Conservation (phyloP, 1,139 yeast species). For the Dujonia santamariae region DNA sequence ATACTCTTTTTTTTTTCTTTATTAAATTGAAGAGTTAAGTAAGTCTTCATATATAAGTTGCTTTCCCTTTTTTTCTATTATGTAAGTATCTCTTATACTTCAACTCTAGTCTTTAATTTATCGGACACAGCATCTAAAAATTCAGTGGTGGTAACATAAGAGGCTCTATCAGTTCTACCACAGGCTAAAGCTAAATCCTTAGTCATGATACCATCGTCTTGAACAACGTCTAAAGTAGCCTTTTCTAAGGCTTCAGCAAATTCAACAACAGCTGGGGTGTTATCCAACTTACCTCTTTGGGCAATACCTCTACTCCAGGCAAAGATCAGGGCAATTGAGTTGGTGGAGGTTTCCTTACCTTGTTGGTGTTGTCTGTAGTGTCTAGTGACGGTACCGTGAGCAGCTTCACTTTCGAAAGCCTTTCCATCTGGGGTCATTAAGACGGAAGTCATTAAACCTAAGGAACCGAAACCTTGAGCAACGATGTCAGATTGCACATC, state of each 20-base stretch:
- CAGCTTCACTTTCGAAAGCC: constrained; percentile 81
- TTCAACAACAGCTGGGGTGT: constrained; percentile 64
- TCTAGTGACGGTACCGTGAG: constrained; percentile 86
- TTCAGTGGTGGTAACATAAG: constrained; percentile 74
- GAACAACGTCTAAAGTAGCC: constrained; percentile 71
- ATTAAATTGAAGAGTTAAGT: too few relatives aligned
- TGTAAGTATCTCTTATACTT: constrained; percentile 11
- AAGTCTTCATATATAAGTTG: too few relatives aligned
- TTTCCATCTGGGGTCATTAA: constrained; percentile 85
- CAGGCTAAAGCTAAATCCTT: constrained; percentile 77
- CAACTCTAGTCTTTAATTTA: constrained; percentile 27
- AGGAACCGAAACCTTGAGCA: constrained; percentile 83
- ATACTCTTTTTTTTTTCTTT: neutral
- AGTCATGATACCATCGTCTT: constrained; percentile 73
- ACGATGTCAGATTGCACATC: constrained; percentile 84
- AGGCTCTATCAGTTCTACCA: constrained; percentile 61
- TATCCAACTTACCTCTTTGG: constrained; percentile 76
- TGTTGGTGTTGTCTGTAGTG: constrained; percentile 82
- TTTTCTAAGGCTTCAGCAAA: constrained; percentile 66
- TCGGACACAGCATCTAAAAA: constrained; percentile 70
- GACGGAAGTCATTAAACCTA: constrained; percentile 82
- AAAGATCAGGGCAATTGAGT: constrained; percentile 80
- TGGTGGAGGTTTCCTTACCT: constrained; percentile 81
- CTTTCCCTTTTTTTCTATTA: too few relatives aligned
- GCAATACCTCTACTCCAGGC: constrained; percentile 86